A percentile compares a stretch with the other conserved stretches of the same genome.
Conservation (phyloP, 768 basidiomycete genomes). For the Leccinum disarticulatum region DNA sequence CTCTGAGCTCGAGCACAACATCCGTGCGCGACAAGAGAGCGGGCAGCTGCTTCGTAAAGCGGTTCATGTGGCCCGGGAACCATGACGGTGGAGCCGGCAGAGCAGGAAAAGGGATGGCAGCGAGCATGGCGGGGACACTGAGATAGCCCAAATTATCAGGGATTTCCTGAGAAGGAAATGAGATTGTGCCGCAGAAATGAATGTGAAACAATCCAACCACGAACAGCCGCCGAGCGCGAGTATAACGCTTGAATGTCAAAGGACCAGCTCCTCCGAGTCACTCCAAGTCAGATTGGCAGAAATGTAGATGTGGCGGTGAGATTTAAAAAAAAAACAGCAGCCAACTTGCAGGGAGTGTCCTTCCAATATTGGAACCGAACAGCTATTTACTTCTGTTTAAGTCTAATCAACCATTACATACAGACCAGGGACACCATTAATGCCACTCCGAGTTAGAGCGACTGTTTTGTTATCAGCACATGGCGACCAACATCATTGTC, state of each 20-base stretch:
- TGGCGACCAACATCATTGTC: neutral
- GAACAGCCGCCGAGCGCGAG: conserved; percentile 4
- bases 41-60: conserved; percentile 77
- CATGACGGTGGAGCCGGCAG: conserved; percentile 83
- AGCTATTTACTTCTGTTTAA: conserved; percentile 29
- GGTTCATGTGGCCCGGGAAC: conserved; percentile 96
- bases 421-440: neutral
- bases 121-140: conserved; percentile 29
- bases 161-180: conserved; percentile 15
- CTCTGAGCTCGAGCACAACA: conserved; percentile 92
- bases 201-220: conserved; percentile 1
- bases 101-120: conserved; percentile 40
- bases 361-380: conserved; percentile 4
- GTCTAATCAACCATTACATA: conserved; percentile 16
- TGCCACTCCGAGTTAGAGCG: neutral
- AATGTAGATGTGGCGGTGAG: neutral
- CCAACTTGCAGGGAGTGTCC: neutral
- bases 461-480: neutral
- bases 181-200: conserved; percentile 9
- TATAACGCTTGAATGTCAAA: conserved; percentile 4
- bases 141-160: conserved; percentile 11
- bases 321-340: neutral
- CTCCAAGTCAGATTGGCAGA: neutral
- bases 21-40: conserved; percentile 77
- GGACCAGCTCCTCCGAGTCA: neutral